Evolutionary conservation across 306 rosid genomes (phyloP).

Genomic region (Vachellia collinsii): DNA sequence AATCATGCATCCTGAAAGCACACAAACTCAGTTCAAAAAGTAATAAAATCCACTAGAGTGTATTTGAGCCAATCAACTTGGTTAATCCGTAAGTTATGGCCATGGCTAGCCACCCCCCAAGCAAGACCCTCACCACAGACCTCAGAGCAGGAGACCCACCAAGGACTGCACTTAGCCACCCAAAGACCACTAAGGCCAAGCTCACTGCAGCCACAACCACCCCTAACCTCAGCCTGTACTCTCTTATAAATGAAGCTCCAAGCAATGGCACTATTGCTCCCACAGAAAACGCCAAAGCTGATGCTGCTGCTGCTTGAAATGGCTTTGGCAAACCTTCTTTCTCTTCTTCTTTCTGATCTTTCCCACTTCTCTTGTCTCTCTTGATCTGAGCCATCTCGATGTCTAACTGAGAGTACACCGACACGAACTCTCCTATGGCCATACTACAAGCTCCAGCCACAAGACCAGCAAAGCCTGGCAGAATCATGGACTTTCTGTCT

Average conservation of each 20-base stretch:
- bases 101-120: conserved; percentile 98
- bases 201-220: conserved; percentile 69
- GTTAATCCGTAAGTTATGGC: conserved; percentile 78
- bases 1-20: neutral
- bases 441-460: conserved; percentile 94
- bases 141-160: conserved; percentile 69
- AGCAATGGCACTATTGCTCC: conserved; percentile 92
- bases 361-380: conserved; percentile 52
- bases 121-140: conserved; percentile 60
- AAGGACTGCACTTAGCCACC: conserved; percentile 74
- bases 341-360: conserved; percentile 31
- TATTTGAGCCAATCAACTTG: conserved; percentile 66
- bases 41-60: neutral
- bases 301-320: conserved; percentile 82
- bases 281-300: conserved; percentile 78
- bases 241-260: conserved; percentile 78
- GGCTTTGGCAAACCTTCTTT: conserved; percentile 76
- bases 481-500: conserved; percentile 82
- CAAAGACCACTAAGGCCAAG: conserved; percentile 69
- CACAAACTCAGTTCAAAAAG: neutral
- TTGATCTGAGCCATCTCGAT: conserved; percentile 74
- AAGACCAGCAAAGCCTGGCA: conserved; percentile 82
- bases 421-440: conserved; percentile 97
- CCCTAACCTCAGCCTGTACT: conserved; percentile 61
- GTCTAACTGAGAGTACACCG: conserved; percentile 88